Evolutionary conservation across 345 rosid species (phyloP).

Genomic region (Odontarrhena argentea): DNA sequence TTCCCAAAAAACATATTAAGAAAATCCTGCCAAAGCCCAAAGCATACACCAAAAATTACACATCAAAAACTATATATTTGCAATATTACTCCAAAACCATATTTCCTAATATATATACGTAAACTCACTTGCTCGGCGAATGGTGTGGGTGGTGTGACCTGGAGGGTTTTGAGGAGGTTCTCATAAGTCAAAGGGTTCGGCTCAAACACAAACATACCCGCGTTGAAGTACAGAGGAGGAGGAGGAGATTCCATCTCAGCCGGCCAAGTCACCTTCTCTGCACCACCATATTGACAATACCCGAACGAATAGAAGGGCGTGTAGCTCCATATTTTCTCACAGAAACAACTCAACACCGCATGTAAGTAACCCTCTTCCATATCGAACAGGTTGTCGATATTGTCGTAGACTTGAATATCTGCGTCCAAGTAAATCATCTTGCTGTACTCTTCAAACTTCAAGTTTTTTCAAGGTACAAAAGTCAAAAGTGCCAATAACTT

Average conservation of each 20-base stretch:
- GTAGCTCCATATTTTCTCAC: conserved; percentile 69
- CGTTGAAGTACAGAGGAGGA: conserved; percentile 71
- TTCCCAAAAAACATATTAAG: conserved; percentile 72
- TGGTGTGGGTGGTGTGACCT: conserved; percentile 57
- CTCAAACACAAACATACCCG: conserved; percentile 75
- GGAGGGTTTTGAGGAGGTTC: conserved; percentile 51
- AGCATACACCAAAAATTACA: not conserved
- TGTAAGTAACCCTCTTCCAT: conserved; percentile 59
- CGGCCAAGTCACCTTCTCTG: conserved; percentile 59
- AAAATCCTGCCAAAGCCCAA: conserved; percentile 53
- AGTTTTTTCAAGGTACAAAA: not conserved
- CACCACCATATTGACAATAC: conserved; percentile 73
- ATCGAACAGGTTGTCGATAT: conserved; percentile 70
- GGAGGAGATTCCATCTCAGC: conserved; percentile 54
- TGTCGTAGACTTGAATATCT: conserved; percentile 73
- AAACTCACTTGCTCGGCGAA: conserved; percentile 73
- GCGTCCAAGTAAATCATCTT: conserved; percentile 75
- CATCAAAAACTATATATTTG: not conserved
- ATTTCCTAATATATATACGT: not conserved
- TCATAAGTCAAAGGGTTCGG: conserved; percentile 51
- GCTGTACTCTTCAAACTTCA: conserved; percentile 62
- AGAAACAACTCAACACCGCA: conserved; percentile 70
- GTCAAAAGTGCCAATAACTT: too few species aligned
- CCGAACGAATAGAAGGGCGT: conserved; percentile 52
- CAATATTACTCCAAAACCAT: not conserved